Percentiles rank a stretch among this genome's conserved stretches.
These are phyloP conservation scores for Lagerstroemia speciosa DNA, from an alignment of 345 rosid species.

Conservation along the genomic window DNA sequence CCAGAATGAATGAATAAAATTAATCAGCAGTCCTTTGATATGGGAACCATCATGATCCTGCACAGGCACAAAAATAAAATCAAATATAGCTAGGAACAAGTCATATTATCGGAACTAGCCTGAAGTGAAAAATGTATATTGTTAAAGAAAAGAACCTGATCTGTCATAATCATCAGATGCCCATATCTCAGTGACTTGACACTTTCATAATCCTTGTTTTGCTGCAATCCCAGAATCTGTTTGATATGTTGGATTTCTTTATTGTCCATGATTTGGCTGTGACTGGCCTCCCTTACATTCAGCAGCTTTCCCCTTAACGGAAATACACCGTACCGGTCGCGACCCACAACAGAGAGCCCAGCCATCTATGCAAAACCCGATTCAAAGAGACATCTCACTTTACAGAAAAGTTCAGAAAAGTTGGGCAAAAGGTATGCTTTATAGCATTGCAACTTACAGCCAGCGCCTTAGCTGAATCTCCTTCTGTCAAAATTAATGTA, in stretches of 20 bases:
- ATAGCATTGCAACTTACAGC: slow-evolving; percentile 50
- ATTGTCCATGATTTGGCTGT: slow-evolving; percentile 72
- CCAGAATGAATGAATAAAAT: slow-evolving; percentile 94
- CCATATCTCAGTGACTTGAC: slow-evolving; percentile 94
- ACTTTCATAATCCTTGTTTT: slow-evolving; percentile 51
- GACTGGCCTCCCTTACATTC: slow-evolving; percentile 90
- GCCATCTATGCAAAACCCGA: slow-evolving; percentile 47
- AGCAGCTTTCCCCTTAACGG: slow-evolving; percentile 89
- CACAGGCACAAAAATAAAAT: slow-evolving; percentile 12
- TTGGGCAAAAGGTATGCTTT: background rate
- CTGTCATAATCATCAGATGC: slow-evolving; percentile 98
- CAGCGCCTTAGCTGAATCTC: slow-evolving; percentile 95
- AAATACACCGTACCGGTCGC: slow-evolving; percentile 73
- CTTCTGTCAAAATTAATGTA: slow-evolving; percentile 93
- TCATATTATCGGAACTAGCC: background rate
- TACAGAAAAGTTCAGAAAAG: background rate
- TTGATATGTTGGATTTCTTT: slow-evolving; percentile 77
- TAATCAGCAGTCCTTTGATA: slow-evolving; percentile 87
- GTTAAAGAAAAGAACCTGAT: slow-evolving; percentile 45
- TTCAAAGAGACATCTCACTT: background rate
- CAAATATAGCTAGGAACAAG: background rate
- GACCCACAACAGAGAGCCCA: slow-evolving; percentile 57
- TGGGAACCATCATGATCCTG: slow-evolving; percentile 99
- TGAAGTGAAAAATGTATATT: background rate
- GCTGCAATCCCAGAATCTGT: slow-evolving; percentile 94